Base-by-base conservation (phyloP, 2,329 filamentous ascomycete species). In the Xylaria sp. region DNA sequence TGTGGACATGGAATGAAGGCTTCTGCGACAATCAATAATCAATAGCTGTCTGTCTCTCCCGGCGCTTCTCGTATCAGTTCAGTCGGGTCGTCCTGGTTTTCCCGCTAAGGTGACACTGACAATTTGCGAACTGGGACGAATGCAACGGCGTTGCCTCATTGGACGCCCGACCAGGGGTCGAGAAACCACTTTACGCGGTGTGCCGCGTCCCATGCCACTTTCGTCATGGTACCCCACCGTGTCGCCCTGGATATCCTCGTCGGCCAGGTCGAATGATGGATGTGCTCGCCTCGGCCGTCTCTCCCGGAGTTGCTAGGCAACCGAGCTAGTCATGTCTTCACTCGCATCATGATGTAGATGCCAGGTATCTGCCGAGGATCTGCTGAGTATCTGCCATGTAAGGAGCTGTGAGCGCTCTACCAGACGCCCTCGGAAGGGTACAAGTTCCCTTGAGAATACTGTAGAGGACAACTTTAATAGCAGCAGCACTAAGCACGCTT, bases 161-260 rank as follows among this genome's bases (percentile, higher is more conserved):
- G 68, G 68, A 60, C 63, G 37, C 48, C 56, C 37, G 44, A 52
- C 46, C 76, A 78, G 77, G 77, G 72, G 76, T 57, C 55, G 12
- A 74, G 65, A 78, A 80, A 79, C 78, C 79, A 80, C 79, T 80
- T 80, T 80, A 81, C 79, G 79, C 79, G 79, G 77, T 77, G 69
- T 74, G 71, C 72, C 78, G 78, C 76, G 78, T 77, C 73, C 74
- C 77, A 76, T 76, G 74, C 74, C 75, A 76, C 78, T 75, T 76
- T 77, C 73, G 76, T 71, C 72, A 64, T 57, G 60, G 55, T 63
- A 71, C 73, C 73, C 74, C 73, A 70, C 76, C 72, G 70, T 69
- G 48, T 71, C 62, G 66, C 66, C 73, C 70, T 74, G 71, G 70
- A 69, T 61, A 70, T 65, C 69, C 70, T 74, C 71, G 59, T 71